Evolutionary conservation across 1,139 yeast species (phyloP).

Genomic region (Petasospora fabianii): DNA sequence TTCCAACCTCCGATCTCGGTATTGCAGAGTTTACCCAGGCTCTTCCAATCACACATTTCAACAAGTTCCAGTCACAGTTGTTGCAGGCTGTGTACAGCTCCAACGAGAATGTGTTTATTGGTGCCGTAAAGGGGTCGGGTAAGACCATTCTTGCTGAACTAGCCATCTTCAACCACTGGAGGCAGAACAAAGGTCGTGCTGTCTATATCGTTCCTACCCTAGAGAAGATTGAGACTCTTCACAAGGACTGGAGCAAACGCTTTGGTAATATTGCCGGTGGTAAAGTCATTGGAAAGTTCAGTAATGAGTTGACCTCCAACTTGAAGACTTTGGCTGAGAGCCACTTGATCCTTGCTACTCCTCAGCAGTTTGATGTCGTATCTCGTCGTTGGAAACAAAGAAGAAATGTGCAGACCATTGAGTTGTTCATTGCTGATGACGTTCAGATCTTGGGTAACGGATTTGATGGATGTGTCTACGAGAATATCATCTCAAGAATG

Average conservation of each 20-base stretch:
- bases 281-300: slow-evolving; percentile 51
- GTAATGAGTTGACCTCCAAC: slow-evolving; percentile 60
- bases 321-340: slow-evolving; percentile 49
- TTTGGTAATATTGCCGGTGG: slow-evolving; percentile 45
- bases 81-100: slow-evolving; percentile 58
- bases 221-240: slow-evolving; percentile 45
- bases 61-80: slow-evolving; percentile 68
- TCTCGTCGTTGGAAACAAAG: slow-evolving; percentile 83
- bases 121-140: slow-evolving; percentile 74
- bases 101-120: slow-evolving; percentile 59
- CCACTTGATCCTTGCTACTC: slow-evolving; percentile 75
- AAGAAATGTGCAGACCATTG: slow-evolving; percentile 64
- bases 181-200: slow-evolving; percentile 55
- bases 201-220: slow-evolving; percentile 65
- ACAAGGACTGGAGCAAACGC: slow-evolving; percentile 48
- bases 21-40: slow-evolving; percentile 41
- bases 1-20: slow-evolving; percentile 46
- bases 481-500: slow-evolving; percentile 65
- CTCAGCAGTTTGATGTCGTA: slow-evolving; percentile 66
- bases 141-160: slow-evolving; percentile 70
- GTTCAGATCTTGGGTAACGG: slow-evolving; percentile 66
- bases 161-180: slow-evolving; percentile 72
- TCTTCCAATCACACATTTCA: slow-evolving; percentile 53
- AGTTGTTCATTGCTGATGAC: slow-evolving; percentile 70
- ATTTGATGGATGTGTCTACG: slow-evolving; percentile 57